These are phyloP conservation scores for Geum urbanum DNA, from an alignment of 306 rosid species.

Conservation along the genomic window DNA sequence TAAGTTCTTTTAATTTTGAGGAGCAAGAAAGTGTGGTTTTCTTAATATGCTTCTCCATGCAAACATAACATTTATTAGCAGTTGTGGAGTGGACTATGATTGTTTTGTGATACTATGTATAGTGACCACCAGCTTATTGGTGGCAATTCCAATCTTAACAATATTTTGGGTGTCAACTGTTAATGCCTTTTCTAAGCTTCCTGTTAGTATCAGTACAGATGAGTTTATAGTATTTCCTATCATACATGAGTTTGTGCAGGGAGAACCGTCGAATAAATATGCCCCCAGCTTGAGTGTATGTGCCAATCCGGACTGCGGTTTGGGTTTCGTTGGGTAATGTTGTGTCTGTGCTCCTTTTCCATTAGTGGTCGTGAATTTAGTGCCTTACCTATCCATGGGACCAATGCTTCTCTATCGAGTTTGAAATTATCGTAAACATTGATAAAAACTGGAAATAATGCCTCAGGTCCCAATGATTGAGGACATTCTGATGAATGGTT, in stretches of 20 bases:
- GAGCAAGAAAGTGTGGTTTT: background rate
- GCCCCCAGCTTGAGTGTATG: background rate
- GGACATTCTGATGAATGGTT: background rate
- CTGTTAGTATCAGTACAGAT: background rate
- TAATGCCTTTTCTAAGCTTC: background rate
- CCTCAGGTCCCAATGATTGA: background rate
- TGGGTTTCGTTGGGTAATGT: background rate
- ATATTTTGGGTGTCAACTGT: background rate
- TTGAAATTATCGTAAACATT: background rate
- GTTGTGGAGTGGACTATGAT: background rate
- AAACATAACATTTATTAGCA: background rate
- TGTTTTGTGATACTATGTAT: background rate
- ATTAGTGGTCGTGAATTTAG: background rate
- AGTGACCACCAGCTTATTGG: background rate
- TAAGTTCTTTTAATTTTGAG: background rate
- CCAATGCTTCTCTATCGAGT: background rate
- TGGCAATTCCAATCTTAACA: background rate
- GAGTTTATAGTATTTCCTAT: background rate
- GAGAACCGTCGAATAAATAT: background rate
- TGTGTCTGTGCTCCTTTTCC: background rate
- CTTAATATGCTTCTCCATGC: constrained; percentile 2
- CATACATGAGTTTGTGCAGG: background rate
- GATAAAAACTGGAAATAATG: background rate
- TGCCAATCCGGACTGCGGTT: background rate
- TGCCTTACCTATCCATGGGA: background rate